Conservation (phyloP, 805 yeast species). For the Sugiyamaella boreocaroliniensis region DNA sequence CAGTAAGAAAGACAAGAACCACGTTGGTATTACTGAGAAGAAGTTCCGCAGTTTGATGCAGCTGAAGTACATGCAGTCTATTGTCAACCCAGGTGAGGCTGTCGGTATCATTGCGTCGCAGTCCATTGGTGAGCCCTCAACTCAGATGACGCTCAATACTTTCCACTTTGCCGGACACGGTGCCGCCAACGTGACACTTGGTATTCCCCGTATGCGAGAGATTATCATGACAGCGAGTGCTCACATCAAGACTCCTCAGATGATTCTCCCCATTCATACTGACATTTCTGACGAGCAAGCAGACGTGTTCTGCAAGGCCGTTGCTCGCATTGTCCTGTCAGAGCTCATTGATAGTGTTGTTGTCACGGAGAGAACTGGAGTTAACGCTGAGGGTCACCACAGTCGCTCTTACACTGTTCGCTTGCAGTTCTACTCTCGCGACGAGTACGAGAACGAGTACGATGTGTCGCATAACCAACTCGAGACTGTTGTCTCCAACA, state of each 20-base stretch:
- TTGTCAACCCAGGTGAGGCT: slow-evolving; percentile 93
- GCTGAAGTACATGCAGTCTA: slow-evolving; percentile 93
- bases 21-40: slow-evolving; percentile 49
- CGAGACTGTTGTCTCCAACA: slow-evolving; percentile 56
- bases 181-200: slow-evolving; percentile 98
- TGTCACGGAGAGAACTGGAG: slow-evolving; percentile 84
- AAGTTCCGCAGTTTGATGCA: slow-evolving; percentile 96
- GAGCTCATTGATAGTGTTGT: slow-evolving; percentile 80
- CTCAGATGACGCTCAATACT: slow-evolving; percentile 96
- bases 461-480: slow-evolving; percentile 78
- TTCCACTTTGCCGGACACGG: slow-evolving; percentile 99
- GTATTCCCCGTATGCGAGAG: slow-evolving; percentile 99
- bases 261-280: slow-evolving; percentile 78
- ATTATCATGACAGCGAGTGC: slow-evolving; percentile 99
- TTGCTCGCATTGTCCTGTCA: slow-evolving; percentile 75
- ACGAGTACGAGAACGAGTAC: slow-evolving; percentile 80
- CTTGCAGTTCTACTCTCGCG: slow-evolving; percentile 64
- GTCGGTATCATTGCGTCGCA: slow-evolving; percentile 98
- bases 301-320: slow-evolving; percentile 85
- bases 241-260: slow-evolving; percentile 95
- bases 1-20: slow-evolving; percentile 40
- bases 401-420: slow-evolving; percentile 70
- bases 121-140: slow-evolving; percentile 98
- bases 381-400: slow-evolving; percentile 39
- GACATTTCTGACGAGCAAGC: slow-evolving; percentile 84